Conservation (phyloP, 768 basidiomycete species). For the Boletus tylopilopsis region DNA sequence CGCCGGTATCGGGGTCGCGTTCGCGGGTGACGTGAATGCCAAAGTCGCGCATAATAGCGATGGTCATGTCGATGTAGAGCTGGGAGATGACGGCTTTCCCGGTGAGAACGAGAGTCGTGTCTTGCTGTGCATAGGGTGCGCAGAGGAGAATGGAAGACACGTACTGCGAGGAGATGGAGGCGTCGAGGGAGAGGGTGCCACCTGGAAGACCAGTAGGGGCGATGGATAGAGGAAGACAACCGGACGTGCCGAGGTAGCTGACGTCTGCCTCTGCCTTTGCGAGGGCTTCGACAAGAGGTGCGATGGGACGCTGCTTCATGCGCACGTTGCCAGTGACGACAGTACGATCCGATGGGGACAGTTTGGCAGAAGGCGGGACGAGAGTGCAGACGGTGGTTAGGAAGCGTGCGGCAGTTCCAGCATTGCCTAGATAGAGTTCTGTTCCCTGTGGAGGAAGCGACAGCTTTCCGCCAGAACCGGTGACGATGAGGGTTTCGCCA, state of each 20-base stretch:
- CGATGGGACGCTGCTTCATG: conserved; percentile 98
- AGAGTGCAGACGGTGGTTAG: conserved; percentile 94
- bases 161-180: conserved; percentile 96
- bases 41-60: conserved; percentile 95
- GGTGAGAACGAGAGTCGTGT: conserved; percentile 84
- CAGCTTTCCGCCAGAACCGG: conserved; percentile 80
- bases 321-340: conserved; percentile 95
- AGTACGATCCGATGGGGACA: conserved; percentile 47
- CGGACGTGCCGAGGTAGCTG: conserved; percentile 71
- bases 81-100: conserved; percentile 97
- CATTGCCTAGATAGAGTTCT: conserved; percentile 94
- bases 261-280: conserved; percentile 75
- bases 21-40: conserved; percentile 75
- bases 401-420: conserved; percentile 97
- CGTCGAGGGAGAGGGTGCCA: conserved; percentile 79
- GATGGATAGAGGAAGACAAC: conserved; percentile 88
- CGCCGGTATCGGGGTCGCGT: conserved; percentile 54
- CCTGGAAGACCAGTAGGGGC: conserved; percentile 80
- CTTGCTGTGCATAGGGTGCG: conserved; percentile 84
- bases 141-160: conserved; percentile 96
- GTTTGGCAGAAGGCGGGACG: conserved; percentile 46
- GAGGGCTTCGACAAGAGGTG: conserved; percentile 90
- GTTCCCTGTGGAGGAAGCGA: conserved; percentile 74
- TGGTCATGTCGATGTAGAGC: conserved; percentile 99
- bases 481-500: conserved; percentile 91